Conservation (phyloP, 2,329 filamentous ascomycete genomes). For the Fusarium nanum region DNA sequence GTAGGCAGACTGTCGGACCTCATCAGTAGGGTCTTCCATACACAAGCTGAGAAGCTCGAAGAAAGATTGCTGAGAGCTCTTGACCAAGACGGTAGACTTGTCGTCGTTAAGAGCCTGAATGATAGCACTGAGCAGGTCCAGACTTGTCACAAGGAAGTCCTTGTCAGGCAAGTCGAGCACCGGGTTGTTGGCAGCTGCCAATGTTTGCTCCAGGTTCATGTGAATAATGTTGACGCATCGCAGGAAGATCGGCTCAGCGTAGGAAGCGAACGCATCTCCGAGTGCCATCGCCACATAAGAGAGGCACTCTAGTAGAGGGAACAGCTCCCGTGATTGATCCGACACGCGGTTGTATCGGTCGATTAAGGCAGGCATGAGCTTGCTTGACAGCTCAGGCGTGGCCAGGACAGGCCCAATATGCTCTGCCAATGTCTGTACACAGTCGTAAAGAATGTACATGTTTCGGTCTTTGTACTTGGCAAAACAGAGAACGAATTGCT, state of each 20-base stretch:
- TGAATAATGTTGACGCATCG: constrained; percentile 93
- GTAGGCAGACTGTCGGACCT: constrained; percentile 96
- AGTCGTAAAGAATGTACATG: constrained; percentile 99
- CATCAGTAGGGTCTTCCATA: constrained; percentile 90
- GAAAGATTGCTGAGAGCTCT: constrained; percentile 80
- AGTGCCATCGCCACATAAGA: constrained; percentile 93
- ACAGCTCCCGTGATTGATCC: constrained; percentile 92
- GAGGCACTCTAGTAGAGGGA: constrained; percentile 94
- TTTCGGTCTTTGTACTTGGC: constrained; percentile 97
- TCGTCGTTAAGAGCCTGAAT: constrained; percentile 85
- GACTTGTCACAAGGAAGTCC: constrained; percentile 94
- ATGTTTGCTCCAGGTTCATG: constrained; percentile 84
- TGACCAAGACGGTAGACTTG: constrained; percentile 81
- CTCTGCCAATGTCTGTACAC: constrained; percentile 95
- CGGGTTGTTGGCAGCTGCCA: constrained; percentile 75
- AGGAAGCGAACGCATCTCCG: constrained; percentile 83
- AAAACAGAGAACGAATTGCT: constrained; percentile 93
- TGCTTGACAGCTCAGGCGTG: constrained; percentile 80
- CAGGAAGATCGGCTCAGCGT: constrained; percentile 85
- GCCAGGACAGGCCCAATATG: constrained; percentile 85
- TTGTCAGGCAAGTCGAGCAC: constrained; percentile 86
- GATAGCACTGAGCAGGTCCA: constrained; percentile 92
- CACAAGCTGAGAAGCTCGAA: constrained; percentile 92
- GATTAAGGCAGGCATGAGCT: constrained; percentile 94
- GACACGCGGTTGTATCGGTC: constrained; percentile 86